phyloP scores from a whole-genome alignment of 495 filamentous ascomycete species.

The Aspergillus cavernicola region DNA sequence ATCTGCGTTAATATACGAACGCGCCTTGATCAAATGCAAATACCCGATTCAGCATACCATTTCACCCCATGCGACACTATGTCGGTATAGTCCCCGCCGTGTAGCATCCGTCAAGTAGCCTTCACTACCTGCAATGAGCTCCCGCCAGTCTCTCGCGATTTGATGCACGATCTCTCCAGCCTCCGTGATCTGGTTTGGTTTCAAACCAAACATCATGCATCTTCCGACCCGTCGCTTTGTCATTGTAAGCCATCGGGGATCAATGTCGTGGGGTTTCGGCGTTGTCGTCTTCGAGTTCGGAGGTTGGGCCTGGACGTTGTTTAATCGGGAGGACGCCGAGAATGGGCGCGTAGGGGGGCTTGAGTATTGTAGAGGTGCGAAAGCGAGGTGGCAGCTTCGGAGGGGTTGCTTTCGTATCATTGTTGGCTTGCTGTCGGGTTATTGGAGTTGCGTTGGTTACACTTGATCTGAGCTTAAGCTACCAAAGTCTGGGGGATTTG shows the following conservation, averaged over 20 bases:
- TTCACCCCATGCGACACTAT: slow-evolving; percentile 85
- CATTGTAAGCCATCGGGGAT: slow-evolving; percentile 71
- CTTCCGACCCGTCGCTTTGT: slow-evolving; percentile 72
- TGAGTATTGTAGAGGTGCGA: neutral
- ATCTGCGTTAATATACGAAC: slow-evolving; percentile 12
- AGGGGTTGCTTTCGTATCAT: slow-evolving; percentile 18
- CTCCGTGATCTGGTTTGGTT: slow-evolving; percentile 53
- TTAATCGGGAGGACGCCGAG: slow-evolving; percentile 22
- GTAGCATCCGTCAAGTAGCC: slow-evolving; percentile 71
- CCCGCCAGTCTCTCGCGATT: slow-evolving; percentile 71
- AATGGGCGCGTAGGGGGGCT: slow-evolving; percentile 16
- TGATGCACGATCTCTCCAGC: slow-evolving; percentile 59
- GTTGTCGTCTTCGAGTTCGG: slow-evolving; percentile 16
- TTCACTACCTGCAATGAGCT: slow-evolving; percentile 70
- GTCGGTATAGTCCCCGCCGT: slow-evolving; percentile 62
- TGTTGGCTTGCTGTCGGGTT: neutral
- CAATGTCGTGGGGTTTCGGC: slow-evolving; percentile 34
- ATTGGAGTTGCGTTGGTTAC: neutral
- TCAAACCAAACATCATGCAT: slow-evolving; percentile 78
- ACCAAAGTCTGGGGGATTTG: slow-evolving; percentile 5
- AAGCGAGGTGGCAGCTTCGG: slow-evolving; percentile 16
- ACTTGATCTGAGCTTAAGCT: neutral
- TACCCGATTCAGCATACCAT: slow-evolving; percentile 54
- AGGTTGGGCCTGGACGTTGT: slow-evolving; percentile 10
- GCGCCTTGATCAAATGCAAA: neutral